Conservation (phyloP, 2,329 filamentous ascomycete species). For the Pseudocercospora eumusae region DNA sequence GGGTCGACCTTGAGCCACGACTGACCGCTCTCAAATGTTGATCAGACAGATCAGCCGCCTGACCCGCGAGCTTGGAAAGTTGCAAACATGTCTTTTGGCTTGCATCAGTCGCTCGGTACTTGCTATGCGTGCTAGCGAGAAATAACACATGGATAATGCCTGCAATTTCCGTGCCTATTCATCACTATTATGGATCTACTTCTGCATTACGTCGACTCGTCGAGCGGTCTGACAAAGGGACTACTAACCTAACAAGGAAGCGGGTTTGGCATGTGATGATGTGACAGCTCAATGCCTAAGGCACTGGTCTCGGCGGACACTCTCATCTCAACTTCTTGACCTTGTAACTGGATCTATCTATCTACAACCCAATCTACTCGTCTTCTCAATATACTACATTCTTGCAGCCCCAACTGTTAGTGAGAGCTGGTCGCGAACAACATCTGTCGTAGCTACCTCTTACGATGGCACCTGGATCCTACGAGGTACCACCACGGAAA, state of each 20-base stretch:
- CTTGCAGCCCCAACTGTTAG: too few relatives aligned
- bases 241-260: too few relatives aligned
- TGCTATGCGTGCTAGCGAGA: not conserved
- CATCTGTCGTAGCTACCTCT: not conserved
- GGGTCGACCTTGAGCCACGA: not conserved
- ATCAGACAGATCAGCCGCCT: not conserved
- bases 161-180: not conserved
- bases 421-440: too few relatives aligned
- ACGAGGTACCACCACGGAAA: slow-evolving; percentile 17
- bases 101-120: not conserved
- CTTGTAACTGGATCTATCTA: too few relatives aligned
- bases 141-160: not conserved
- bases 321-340: too few relatives aligned
- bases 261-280: too few relatives aligned
- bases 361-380: too few relatives aligned
- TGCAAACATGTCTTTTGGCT: not conserved
- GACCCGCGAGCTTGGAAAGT: not conserved
- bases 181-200: not conserved
- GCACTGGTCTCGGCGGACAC: too few relatives aligned
- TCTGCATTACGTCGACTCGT: not conserved
- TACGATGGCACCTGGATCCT: slow-evolving; percentile 11
- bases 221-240: not conserved
- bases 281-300: too few relatives aligned
- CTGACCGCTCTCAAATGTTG: not conserved
- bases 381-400: not conserved